Evolutionary conservation across 1,284 basidiomycete species (phyloP).

Genomic region (Flammula alnicola): DNA sequence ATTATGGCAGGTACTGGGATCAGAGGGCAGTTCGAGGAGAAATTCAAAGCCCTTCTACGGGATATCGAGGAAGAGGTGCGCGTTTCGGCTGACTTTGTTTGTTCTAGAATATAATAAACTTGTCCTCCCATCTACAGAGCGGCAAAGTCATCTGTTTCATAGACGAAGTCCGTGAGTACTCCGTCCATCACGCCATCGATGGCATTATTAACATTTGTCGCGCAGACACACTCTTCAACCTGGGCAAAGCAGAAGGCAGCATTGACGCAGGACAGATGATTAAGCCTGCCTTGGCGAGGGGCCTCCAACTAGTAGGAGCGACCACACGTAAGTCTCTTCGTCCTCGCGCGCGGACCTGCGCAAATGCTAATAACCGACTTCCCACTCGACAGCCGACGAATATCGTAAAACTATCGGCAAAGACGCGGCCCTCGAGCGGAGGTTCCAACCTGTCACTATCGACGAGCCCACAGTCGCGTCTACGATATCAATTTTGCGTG

Average conservation of each 20-base stretch:
- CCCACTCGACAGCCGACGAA: conserved; percentile 84
- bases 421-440: conserved; percentile 88
- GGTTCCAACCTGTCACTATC: conserved; percentile 88
- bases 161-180: conserved; percentile 83
- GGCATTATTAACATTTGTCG: no score
- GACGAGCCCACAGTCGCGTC: conserved; percentile 88
- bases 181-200: no score
- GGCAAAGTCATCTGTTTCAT: conserved; percentile 88
- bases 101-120: neutral
- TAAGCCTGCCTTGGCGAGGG: conserved; percentile 85
- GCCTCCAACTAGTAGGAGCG: conserved; percentile 86
- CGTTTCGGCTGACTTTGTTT: neutral
- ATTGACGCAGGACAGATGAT: conserved; percentile 94
- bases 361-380: no score
- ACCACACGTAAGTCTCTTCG: conserved; percentile 77
- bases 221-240: conserved; percentile 81
- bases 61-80: conserved; percentile 86
- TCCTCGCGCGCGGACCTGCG: no score
- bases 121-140: conserved; percentile 40
- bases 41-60: conserved; percentile 84
- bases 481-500: conserved; percentile 89
- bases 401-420: conserved; percentile 92
- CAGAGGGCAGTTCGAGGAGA: conserved; percentile 90
- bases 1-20: conserved; percentile 89
- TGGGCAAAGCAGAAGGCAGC: conserved; percentile 91